These are phyloP conservation scores for Vitis rupestris DNA, from an alignment of 164 flowering plant genomes.

Conservation along the genomic window DNA sequence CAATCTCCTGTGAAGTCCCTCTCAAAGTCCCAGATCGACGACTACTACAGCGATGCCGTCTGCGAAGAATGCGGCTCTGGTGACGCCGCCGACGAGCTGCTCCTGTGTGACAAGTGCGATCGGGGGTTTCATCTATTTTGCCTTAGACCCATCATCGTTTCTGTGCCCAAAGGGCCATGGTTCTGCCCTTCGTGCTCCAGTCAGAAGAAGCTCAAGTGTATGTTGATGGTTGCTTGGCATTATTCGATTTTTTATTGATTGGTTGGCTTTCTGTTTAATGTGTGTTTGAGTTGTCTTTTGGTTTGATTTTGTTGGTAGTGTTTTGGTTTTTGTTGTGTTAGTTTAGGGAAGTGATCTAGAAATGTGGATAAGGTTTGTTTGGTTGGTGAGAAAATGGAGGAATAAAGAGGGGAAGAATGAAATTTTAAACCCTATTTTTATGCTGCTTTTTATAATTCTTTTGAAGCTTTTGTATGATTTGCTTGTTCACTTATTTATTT, in stretches of 20 bases:
- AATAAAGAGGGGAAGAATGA: too few relatives aligned
- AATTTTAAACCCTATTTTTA: too few relatives aligned
- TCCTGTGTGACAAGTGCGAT: conserved; percentile 86
- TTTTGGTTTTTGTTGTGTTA: not conserved
- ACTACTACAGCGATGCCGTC: conserved; percentile 30
- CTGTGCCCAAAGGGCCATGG: conserved; percentile 85
- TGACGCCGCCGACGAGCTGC: conserved; percentile 49
- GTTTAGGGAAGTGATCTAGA: not conserved
- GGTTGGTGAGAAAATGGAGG: too few relatives aligned
- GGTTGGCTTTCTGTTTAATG: not conserved
- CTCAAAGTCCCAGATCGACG: not conserved
- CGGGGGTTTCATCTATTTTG: conserved; percentile 78
- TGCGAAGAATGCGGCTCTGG: conserved; percentile 87
- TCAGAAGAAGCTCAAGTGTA: conserved; percentile 43
- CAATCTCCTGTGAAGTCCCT: not conserved
- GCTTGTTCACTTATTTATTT: too few relatives aligned
- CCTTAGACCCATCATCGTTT: conserved; percentile 65
- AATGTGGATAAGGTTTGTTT: too few relatives aligned
- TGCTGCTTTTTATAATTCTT: too few relatives aligned
- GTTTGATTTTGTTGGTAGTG: not conserved
- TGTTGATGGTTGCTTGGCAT: conserved; percentile 3
- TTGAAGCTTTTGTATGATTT: too few relatives aligned
- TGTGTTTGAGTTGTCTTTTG: not conserved
- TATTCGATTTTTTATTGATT: too few relatives aligned
- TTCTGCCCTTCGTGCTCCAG: conserved; percentile 68